Base-by-base conservation (phyloP, 192 early-diverging fungal genomes). In the Phycomyces nitens region DNA sequence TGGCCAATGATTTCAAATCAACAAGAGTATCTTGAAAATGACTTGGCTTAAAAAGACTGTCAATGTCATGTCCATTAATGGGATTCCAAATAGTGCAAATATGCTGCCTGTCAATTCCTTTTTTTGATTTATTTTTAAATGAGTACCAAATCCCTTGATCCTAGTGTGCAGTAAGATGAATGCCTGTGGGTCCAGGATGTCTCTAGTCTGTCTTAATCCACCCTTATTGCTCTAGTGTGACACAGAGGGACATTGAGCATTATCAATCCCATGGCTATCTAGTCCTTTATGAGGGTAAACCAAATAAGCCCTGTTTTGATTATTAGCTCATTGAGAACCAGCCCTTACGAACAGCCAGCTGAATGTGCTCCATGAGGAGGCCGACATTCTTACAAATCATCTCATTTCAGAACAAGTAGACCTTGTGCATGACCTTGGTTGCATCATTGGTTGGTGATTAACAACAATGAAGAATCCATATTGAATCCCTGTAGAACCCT, bases 401-500 rank as follows among this genome's bases (percentile, higher is more conserved):
- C 15, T 71, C 14, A 67, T 66, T 39, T 51, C 64, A 38, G 62
- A 69, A 58, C 65, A 57, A 6, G 40, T 52, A 14, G 74, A 76
- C 64, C 56, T 76, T 22, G 41, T 68, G 14, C 54, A 15, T 9
- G 74, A 76, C 55, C 42, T 67, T 16, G 74, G 74, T 41, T 66
- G 74, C 20, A 64, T 76, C 44, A 55, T 76, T 52, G 74, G 29
- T 34, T n/a, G n/a, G 73, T 73, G 67, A 71, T 52, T 12, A 20
- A 7, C 24, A 53, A 6, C 16, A 24, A 18, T 10, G 41, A 59
- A 5, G 6, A 54, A 39, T n/a, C 22, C 18, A 6, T 12, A 20
- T 6, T 7, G 10, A 65, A 58, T 39, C 34, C 0, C 5, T 55
- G 23, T 43, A 70, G 74, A 76, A 39, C 69, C 74, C 6, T 60